Evolutionary conservation across 345 rosid genomes (phyloP), one percentile per base, ranked within the genome.

Genomic region (Acer saccharum): DNA sequence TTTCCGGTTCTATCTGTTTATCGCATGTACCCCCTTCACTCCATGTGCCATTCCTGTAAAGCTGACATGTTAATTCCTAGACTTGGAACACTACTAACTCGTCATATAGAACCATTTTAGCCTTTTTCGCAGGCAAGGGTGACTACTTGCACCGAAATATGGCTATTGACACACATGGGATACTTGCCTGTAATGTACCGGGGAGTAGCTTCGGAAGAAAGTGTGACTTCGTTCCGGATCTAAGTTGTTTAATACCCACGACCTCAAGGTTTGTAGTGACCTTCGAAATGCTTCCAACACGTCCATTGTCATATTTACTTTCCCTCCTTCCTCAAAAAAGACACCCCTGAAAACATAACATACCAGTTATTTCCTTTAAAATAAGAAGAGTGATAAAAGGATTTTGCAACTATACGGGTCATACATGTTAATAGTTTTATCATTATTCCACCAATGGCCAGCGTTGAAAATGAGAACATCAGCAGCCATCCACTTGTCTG

Each of bases 371-470:
- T 52, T 57, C 25, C 39, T 23, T 3, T 39, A 10, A 39, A 18
- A 18, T 32, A 35, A 66, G 46, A 10, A 43, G 1, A 43, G 8
- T 5, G 10, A 57, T 18, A 20, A 0, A 32, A 35, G 39, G 39
- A 35, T 35, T 35, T 35, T 35, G 1, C 39, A 35, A 4, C 39
- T 35, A 35, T 35, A 35, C 6, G 39, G 35, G 2, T 10, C 82
- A 2, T 82, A 84, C 94, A 81, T 71, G 44, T 84, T 79, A 18
- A 86, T 67, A 14, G 95, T 92, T 82, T 94, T 94, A 32, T 84
- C 89, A 32, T 87, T 83, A 60, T 87, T 94, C 98, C 97, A 96
- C 97, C 97, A 94, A 43, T 92, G 97, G 6, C 98, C 97, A 12
- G 89, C 81, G 65, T 90, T 94, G 87, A 94, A 88, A 65, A 96